Evolutionary conservation across 1,139 yeast genomes (phyloP), one percentile per base, ranked within the genome.

Genomic region (Kurtzmaniella natalensis): DNA sequence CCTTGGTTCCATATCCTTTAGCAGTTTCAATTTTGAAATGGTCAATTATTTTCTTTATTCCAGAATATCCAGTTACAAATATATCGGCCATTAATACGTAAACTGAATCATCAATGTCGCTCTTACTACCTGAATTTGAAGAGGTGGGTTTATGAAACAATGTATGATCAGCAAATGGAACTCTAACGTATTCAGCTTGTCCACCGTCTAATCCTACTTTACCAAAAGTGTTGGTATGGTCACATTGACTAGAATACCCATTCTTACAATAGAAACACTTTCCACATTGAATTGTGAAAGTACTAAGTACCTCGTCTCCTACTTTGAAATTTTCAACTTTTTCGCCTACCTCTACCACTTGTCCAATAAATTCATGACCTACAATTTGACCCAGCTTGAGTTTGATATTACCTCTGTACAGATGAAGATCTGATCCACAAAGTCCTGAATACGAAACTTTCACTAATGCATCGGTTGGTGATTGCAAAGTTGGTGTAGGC

Each of bases 81-180:
- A 78, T 78, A 52, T 78, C 85, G 7, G 82, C 78, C 81, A 78
- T 74, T 42, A 78, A 52, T 6, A 77, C 72, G 30, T 77, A 70
- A 7, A 72, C 64, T 2, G 70, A 55, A 42, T 72, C 77, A 40
- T 68, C 64, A 22, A 60, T 46, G n/a, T 43, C 43, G n/a, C 11
- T 13, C 1, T 46, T 47, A 14, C 35, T 28, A n/a, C n/a, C n/a
- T n/a, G n/a, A n/a, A 2, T 30, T 28, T 4, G 33, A 27, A 8
- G 36, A 22, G n/a, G 37, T 37, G 4, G 78, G 78, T 39, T 61
- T 60, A 26, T 59, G 64, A 33, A 65, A 59, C 44, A 78, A 54
- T 0, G 79, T 73, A 13, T 69, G 57, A 30, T 66, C 71, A 4
- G 84, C 84, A 39, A 56, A 62, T 1, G 85, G 85, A 11, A 78